phyloP scores from a whole-genome alignment of 1,284 basidiomycete genomes.

The Cryptococcus amylolentus region DNA sequence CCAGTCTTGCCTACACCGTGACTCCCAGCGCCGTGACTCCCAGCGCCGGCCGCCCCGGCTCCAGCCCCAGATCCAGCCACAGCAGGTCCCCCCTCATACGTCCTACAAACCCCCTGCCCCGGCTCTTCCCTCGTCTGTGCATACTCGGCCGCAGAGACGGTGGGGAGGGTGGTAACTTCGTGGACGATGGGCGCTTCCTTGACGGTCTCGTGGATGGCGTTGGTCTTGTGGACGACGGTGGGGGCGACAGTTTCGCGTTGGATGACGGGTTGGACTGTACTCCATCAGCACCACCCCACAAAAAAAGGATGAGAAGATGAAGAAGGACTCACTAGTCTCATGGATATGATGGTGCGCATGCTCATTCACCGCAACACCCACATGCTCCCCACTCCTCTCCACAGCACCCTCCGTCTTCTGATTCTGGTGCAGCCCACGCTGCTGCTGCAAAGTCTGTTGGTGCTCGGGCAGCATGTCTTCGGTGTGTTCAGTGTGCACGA shows the following conservation, averaged over 20 bases:
- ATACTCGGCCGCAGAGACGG: constrained; percentile 21
- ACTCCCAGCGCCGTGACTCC: no score
- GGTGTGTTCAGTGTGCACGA: constrained; percentile 40
- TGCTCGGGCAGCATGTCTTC: constrained; percentile 48
- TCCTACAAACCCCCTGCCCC: background rate
- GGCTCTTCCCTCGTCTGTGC: background rate
- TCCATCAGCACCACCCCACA: background rate
- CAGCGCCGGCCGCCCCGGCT: no score
- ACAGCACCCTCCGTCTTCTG: constrained; percentile 24
- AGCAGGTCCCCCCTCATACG: background rate
- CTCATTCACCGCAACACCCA: constrained; percentile 39
- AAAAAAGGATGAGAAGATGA: background rate
- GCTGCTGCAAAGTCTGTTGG: constrained; percentile 43
- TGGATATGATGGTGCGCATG: constrained; percentile 50
- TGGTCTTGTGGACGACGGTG: constrained; percentile 46
- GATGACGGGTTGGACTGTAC: constrained; percentile 46
- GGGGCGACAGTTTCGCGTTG: constrained; percentile 46
- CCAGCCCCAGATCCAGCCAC: no score
- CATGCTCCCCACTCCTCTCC: constrained; percentile 26
- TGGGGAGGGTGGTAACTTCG: constrained; percentile 39
- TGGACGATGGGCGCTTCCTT: constrained; percentile 45
- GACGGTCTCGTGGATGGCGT: constrained; percentile 44
- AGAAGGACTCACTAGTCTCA: constrained; percentile 29
- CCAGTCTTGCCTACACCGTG: no score
- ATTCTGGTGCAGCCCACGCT: constrained; percentile 35